Evolutionary conservation across 495 filamentous ascomycete genomes (phyloP), one percentile per base, ranked within the genome.

Genomic region (Alectoria sarmentosa): DNA sequence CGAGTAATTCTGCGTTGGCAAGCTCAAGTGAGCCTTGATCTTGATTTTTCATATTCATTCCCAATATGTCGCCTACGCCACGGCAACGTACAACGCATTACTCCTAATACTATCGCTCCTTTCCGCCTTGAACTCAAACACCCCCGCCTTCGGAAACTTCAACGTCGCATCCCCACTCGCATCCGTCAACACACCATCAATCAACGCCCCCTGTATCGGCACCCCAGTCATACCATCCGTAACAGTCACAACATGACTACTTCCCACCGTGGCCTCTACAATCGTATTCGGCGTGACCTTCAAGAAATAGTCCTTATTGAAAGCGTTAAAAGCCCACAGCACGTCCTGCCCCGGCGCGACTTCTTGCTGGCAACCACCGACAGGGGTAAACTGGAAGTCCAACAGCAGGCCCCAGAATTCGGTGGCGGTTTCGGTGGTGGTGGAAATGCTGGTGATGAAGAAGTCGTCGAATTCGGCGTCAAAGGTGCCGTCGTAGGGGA

Each of bases 181-280:
- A 42, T 67, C 65, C 28, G 67, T 60, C 38, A 9, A 13, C 1
- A 67, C 65, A 0, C 67, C 65, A 39, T 60, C 52, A 46, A 67
- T 61, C 2, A 0, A 39, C 30, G 67, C 67, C 3, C 36, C 28
- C 19, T 37, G 36, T 1, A 23, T n/a, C 21, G 32, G 5, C 4
- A 0, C 21, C 3, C 67, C 67, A 4, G 30, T 60, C 8, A 5
- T 39, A 21, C 67, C 67, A 54, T 69, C 65, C 0, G 38, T 62
- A 0, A 69, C 60, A 1, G 32, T 65, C 2, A 67, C 49, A 17
- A 55, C 62, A 10, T 14, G 4, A 3, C 13, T 30, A 1, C 4
- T 10, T 0, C 65, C 65, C n/a, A 52, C 41, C 67, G 48, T 69
- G 23, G 62, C 67, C 17, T 46, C 48, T 15, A 67, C 26, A 2